These are phyloP conservation scores for Paecilomyces sp. DNA, from an alignment of 2,329 filamentous ascomycete species.

Conservation along the genomic window DNA sequence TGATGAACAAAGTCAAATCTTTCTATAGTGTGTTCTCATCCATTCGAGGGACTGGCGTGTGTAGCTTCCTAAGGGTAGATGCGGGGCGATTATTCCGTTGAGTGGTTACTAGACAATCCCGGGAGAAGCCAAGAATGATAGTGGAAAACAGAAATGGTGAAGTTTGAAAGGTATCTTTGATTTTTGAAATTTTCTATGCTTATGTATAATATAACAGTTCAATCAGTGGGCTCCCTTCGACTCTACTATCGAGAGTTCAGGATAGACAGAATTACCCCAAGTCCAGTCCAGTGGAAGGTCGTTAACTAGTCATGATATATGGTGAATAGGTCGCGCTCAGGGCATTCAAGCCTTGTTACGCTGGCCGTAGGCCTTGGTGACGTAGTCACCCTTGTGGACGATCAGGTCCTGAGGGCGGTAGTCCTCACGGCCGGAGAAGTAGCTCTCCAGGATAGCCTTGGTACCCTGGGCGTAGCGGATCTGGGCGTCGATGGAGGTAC, in stretches of 20 bases:
- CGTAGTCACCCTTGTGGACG: conserved; percentile 82
- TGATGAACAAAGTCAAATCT: too few species aligned
- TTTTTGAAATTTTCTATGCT: not conserved
- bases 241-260: not conserved
- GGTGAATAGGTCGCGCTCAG: too few species aligned
- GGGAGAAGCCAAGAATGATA: not conserved
- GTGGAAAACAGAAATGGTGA: not conserved
- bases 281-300: not conserved
- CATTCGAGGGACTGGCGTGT: too few species aligned
- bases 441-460: conserved; percentile 86
- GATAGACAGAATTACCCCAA: not conserved
- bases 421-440: conserved; percentile 80
- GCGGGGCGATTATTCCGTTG: too few species aligned
- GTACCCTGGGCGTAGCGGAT: conserved; percentile 80
- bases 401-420: conserved; percentile 90
- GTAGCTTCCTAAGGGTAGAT: too few species aligned
- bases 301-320: not conserved
- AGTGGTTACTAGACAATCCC: too few species aligned
- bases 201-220: not conserved
- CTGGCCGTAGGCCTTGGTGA: conserved; percentile 88
- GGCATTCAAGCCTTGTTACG: conserved; percentile 31
- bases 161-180: not conserved
- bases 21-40: too few species aligned
- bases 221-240: not conserved
- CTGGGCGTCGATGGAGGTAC: conserved; percentile 97